Base-by-base conservation (phyloP, 192 early-diverging fungal genomes). In the Entrophospora sp. region DNA sequence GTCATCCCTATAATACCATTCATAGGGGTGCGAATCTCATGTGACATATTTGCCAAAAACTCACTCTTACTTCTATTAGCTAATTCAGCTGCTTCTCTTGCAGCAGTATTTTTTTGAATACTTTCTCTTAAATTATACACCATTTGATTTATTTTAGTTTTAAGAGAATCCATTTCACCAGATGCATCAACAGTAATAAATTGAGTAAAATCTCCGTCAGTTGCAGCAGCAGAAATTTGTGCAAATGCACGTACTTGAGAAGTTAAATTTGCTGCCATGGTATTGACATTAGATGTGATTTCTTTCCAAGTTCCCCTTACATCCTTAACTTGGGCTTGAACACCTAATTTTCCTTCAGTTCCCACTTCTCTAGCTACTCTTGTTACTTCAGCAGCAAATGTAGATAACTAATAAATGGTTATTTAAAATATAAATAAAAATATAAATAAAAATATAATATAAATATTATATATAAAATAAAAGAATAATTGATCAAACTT, bases 101-200 rank as follows among this genome's bases (percentile, higher is more conserved):
- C 89, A 45, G 81, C 79, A 13, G 85, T 82, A 71, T 93, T 87
- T 78, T 87, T 86, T 69, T 85, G 78, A 46, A 93, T 85, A 68
- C 83, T 86, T 38, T 86, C 86, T 16, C 89, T 81, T 30, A 93
- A 75, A n/a, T 81, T 82, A 35, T 75, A 78, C 3, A 91, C 87
- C 88, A 93, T 91, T 60, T 90, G 82, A 69, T 93, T 91, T 72
- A 93, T 91, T 16, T 89, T 85, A 48, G 83, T 85, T 70, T 89
- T 88, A 62, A 91, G 78, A 37, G 83, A 83, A 46, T 88, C 87
- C 90, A 92, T 92, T 74, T 92, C 90, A 51, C 90, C 90, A 31
- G 84, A 85, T 4, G 88, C 89, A 57, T 87, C 84, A 13, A 90
- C 78, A 22, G 87, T 90, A 56, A 92, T 90, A 67, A 87, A 78